Evolutionary conservation across 371 early-diverging fungal genomes (phyloP), one percentile per base, ranked within the genome.

Genomic region (Rhizopus delemar): DNA sequence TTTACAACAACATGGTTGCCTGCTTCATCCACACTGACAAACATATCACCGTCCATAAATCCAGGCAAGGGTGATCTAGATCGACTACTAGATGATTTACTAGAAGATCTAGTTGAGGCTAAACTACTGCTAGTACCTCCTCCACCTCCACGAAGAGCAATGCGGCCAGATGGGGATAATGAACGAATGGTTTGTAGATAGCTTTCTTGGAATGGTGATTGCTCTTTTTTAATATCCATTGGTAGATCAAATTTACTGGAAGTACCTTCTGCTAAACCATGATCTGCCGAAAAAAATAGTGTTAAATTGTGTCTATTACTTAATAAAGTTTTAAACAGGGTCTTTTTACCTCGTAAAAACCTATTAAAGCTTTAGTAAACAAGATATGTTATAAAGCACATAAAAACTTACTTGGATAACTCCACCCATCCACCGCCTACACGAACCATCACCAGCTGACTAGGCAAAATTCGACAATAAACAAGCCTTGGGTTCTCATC

Each of bases 361-460:
- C 64, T 64, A 50, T 12, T 41, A 41, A 5, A 33, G 39, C 31
- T 45, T 22, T 9, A 53, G 53, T 33, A 38, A 29, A 13, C 12
- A 4, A 41, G 51, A 4, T 57, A 29, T 8, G 22, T 22, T 41
- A 51, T 3, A 41, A 34, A 29, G 36, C 7, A 33, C 8, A 15
- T 11, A 45, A 41, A 4, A 13, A 52, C 55, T 59, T 70, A 73
- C 62, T 81, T 81, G 39, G 88, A 81, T 32, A 88, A 66, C 51
- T 88, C 88, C n/a, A 77, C 79, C 91, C 91, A 91, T 45, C 91
- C 91, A 57, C 91, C 91, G 9, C 91, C 91, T 31, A 91, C 87
- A 41, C 91, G 84, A 41, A 91, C 90, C 89, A 91, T 89, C 16
- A 91, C 90, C 60, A 85, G 63, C 22, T 84, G 77, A 57, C 84